A percentile compares a stretch with the other conserved stretches of the same genome.
These are phyloP conservation scores for Pyricularia sp. DNA, from an alignment of 2,329 filamentous ascomycete species.

Conservation along the genomic window DNA sequence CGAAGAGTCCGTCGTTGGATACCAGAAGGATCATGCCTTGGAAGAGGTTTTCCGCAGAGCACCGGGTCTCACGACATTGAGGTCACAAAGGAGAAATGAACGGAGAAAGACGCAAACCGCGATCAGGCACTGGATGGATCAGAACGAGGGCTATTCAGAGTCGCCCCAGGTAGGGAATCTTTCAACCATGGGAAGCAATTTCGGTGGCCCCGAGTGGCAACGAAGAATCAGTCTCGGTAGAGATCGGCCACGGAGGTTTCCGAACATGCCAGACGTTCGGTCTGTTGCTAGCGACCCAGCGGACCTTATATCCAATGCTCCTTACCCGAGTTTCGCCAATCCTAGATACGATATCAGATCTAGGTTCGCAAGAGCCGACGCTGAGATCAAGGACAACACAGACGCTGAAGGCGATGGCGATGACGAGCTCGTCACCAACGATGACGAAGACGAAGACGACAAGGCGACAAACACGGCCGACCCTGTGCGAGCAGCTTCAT, in stretches of 20 bases:
- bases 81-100: conserved; percentile 47
- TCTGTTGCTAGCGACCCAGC: conserved; percentile 52
- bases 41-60: conserved; percentile 79
- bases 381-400: conserved; percentile 48
- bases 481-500: conserved; percentile 12
- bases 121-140: conserved; percentile 84
- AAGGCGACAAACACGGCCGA: conserved; percentile 28
- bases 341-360: conserved; percentile 6
- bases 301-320: conserved; percentile 39
- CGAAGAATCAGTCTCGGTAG: conserved; percentile 39
- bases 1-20: conserved; percentile 78
- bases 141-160: conserved; percentile 38
- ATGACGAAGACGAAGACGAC: conserved; percentile 49
- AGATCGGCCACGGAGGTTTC: conserved; percentile 31
- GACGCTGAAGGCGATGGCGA: conserved; percentile 84
- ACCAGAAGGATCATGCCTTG: conserved; percentile 76
- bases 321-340: conserved; percentile 13
- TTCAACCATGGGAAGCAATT: conserved; percentile 32
- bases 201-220: conserved; percentile 25
- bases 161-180: conserved; percentile 29
- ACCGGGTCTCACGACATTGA: conserved; percentile 49
- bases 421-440: conserved; percentile 75
- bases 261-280: conserved; percentile 40
- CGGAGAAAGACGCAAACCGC: conserved; percentile 65
- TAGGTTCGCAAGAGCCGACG: conserved; percentile 14